phyloP scores from a whole-genome alignment of 257 asterid species.

The Fraxinus excelsior region DNA sequence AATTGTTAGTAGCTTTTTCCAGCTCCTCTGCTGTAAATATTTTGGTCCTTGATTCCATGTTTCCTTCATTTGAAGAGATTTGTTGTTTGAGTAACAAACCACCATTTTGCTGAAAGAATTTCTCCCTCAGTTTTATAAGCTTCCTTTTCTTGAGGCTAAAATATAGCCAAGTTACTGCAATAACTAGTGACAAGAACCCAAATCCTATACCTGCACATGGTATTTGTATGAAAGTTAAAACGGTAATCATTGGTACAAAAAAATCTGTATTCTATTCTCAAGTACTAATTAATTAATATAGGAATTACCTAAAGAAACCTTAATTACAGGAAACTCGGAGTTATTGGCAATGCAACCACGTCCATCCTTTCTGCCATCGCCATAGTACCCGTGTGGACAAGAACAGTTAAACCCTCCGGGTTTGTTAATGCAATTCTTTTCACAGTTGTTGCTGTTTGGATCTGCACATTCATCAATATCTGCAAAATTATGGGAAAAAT shows the following conservation, averaged over 20 bases:
- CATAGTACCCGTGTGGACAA: conserved; percentile 55
- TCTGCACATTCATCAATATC: conserved; percentile 51
- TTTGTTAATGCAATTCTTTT: conserved; percentile 32
- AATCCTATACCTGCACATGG: conserved; percentile 1
- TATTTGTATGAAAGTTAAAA: background rate
- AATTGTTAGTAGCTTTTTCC: conserved; percentile 35
- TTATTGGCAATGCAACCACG: conserved; percentile 44
- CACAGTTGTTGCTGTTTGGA: conserved; percentile 32
- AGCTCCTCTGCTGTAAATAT: conserved; percentile 37
- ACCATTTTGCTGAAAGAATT: conserved; percentile 14
- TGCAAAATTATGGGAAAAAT: background rate
- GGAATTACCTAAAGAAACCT: conserved; percentile 39
- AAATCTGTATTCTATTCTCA: too few relatives aligned
- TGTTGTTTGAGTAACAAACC: conserved; percentile 7
- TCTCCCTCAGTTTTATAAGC: background rate
- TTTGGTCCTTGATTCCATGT: conserved; percentile 12
- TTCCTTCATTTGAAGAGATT: conserved; percentile 5
- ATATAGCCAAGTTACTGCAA: background rate
- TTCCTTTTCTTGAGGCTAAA: background rate
- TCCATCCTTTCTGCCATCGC: conserved; percentile 54
- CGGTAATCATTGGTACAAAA: too few relatives aligned
- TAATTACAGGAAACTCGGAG: conserved; percentile 50
- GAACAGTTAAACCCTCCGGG: conserved; percentile 52
- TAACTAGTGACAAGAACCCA: background rate
- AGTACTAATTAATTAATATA: too few relatives aligned